phyloP scores from a whole-genome alignment of 495 filamentous ascomycete genomes.

The Tuber calosporum region DNA sequence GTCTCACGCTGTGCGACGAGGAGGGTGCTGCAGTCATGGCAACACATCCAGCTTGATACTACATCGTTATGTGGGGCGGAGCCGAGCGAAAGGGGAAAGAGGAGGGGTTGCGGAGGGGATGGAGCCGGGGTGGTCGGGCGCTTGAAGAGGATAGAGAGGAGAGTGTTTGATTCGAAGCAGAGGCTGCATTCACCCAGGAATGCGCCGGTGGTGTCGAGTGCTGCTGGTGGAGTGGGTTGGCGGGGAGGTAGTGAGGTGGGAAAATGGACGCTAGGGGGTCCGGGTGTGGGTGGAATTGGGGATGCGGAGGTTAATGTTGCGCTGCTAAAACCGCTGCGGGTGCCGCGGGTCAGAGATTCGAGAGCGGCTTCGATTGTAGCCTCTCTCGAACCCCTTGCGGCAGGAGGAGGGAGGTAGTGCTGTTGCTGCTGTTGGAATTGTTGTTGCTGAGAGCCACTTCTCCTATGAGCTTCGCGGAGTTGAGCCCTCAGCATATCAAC shows the following conservation, averaged over 20 bases:
- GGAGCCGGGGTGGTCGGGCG: slow-evolving; percentile 15
- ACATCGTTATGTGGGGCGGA: slow-evolving; percentile 37
- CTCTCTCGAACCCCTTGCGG: slow-evolving; percentile 18
- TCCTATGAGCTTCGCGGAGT: slow-evolving; percentile 29
- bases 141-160: slow-evolving; percentile 44
- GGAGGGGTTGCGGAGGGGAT: slow-evolving; percentile 27
- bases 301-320: background rate
- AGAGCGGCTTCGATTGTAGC: slow-evolving; percentile 40
- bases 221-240: slow-evolving; percentile 12
- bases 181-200: slow-evolving; percentile 42
- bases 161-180: slow-evolving; percentile 42
- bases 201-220: slow-evolving; percentile 16
- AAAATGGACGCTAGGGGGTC: background rate
- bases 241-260: background rate
- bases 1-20: slow-evolving; percentile 25
- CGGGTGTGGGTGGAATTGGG: background rate
- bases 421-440: background rate
- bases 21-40: slow-evolving; percentile 37
- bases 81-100: slow-evolving; percentile 39
- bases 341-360: slow-evolving; percentile 26
- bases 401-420: background rate
- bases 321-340: slow-evolving; percentile 16
- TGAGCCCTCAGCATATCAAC: background rate
- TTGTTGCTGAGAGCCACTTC: slow-evolving; percentile 11
- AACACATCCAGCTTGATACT: slow-evolving; percentile 40